phyloP scores from a whole-genome alignment of 805 yeast genomes.

The Zygoascus flipseniorum region DNA sequence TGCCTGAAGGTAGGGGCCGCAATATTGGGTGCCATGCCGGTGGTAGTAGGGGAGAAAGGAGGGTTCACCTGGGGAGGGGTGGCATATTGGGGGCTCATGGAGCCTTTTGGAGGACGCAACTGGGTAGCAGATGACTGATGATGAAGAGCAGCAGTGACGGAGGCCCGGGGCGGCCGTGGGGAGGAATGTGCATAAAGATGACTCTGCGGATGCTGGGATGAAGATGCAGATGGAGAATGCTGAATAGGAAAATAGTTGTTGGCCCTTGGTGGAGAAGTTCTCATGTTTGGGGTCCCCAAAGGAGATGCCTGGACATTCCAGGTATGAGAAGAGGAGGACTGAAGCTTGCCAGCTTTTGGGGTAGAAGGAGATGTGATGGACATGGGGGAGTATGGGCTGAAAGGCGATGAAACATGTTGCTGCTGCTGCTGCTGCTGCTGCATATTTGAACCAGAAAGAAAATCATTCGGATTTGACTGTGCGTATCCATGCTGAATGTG shows the following conservation, averaged over 20 bases:
- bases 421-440: neutral
- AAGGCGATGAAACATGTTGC: neutral
- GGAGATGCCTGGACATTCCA: slow-evolving; percentile 1
- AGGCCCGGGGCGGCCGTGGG: slow-evolving; percentile 1
- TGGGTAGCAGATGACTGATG: neutral
- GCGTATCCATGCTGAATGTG: neutral
- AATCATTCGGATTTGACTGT: neutral
- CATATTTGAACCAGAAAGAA: neutral
- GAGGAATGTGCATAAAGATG: slow-evolving; percentile 9
- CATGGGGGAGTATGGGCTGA: neutral
- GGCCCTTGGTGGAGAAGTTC: neutral
- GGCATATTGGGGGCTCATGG: neutral
- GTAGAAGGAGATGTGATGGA: neutral
- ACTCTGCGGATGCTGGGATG: slow-evolving; percentile 13
- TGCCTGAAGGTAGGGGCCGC: slow-evolving; percentile 28
- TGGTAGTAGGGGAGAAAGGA: neutral
- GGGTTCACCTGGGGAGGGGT: neutral
- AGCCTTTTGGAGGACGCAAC: neutral
- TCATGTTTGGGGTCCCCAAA: slow-evolving; percentile 13
- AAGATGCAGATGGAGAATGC: neutral
- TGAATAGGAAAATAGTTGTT: neutral
- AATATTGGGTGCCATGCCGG: slow-evolving; percentile 10
- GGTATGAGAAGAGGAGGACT: neutral
- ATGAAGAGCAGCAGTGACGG: neutral
- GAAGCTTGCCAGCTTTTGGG: neutral